A percentile compares a stretch with the other conserved stretches of the same genome.
Conservation (phyloP, 2,329 filamentous ascomycete genomes). For the Fusarium multiceps region DNA sequence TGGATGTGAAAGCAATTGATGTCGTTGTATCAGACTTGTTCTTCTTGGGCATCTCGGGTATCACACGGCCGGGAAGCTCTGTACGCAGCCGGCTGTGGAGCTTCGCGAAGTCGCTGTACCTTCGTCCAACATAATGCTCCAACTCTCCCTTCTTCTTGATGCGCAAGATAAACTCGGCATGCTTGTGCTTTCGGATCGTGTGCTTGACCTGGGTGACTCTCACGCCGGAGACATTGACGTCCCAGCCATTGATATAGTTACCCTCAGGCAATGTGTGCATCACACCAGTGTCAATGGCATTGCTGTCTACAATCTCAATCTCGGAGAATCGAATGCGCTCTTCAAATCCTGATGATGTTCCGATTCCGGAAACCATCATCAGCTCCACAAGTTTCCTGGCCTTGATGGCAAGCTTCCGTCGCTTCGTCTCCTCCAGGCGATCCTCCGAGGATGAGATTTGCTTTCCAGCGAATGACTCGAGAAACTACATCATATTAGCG, state of each 20-base stretch:
- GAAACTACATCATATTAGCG: conserved; percentile 69
- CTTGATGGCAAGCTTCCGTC: conserved; percentile 90
- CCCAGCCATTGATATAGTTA: conserved; percentile 94
- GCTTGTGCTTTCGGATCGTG: conserved; percentile 88
- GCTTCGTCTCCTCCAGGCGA: conserved; percentile 93
- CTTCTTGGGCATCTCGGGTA: conserved; percentile 89
- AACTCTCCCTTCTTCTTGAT: conserved; percentile 81
- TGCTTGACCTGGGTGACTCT: conserved; percentile 83
- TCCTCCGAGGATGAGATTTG: conserved; percentile 98
- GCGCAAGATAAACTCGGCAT: conserved; percentile 91
- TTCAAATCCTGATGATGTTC: conserved; percentile 95
- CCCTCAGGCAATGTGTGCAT: conserved; percentile 90
- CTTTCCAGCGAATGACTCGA: conserved; percentile 97
- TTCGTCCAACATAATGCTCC: conserved; percentile 82
- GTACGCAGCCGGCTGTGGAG: conserved; percentile 82
- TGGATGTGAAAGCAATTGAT: conserved; percentile 65
- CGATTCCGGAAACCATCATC: conserved; percentile 99
- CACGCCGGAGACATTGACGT: conserved; percentile 90
- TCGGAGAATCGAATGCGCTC: conserved; percentile 97
- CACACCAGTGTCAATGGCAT: conserved; percentile 90
- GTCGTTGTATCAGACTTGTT: conserved; percentile 82
- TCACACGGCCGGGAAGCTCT: conserved; percentile 89
- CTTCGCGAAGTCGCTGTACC: conserved; percentile 88
- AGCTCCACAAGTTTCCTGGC: conserved; percentile 95
- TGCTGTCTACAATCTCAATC: conserved; percentile 94